Evolutionary conservation across 1,284 basidiomycete species (phyloP).

Genomic region (Cutaneotrichosporon cyanovorans): DNA sequence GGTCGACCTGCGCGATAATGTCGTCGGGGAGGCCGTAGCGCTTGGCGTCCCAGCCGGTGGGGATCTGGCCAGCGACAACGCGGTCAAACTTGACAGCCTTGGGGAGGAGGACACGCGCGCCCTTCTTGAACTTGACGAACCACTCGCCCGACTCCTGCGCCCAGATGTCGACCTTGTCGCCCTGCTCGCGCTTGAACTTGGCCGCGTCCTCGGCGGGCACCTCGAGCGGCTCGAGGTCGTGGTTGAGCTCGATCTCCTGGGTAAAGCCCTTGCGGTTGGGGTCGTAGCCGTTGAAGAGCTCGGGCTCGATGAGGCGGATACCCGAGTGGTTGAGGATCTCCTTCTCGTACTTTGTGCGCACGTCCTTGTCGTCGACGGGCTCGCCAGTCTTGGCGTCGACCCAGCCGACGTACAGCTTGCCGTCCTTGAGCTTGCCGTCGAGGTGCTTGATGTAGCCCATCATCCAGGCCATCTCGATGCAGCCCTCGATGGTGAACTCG

Average conservation of each 20-base stretch:
- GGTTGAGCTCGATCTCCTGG: slow-evolving; percentile 92
- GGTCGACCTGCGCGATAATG: slow-evolving; percentile 86
- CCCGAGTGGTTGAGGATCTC: slow-evolving; percentile 89
- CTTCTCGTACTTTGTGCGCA: slow-evolving; percentile 87
- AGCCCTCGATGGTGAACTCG: slow-evolving; percentile 90
- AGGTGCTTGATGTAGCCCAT: slow-evolving; percentile 99
- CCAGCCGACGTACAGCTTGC: slow-evolving; percentile 92
- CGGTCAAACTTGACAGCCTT: slow-evolving; percentile 95
- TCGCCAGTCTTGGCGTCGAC: slow-evolving; percentile 90
- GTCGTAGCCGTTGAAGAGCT: slow-evolving; percentile 94
- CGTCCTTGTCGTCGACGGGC: slow-evolving; percentile 97
- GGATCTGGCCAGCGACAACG: slow-evolving; percentile 89
- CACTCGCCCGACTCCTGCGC: slow-evolving; percentile 80
- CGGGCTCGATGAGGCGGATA: slow-evolving; percentile 92
- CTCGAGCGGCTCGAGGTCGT: slow-evolving; percentile 94
- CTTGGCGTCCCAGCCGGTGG: slow-evolving; percentile 92
- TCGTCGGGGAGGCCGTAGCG: slow-evolving; percentile 98
- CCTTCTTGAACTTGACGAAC: slow-evolving; percentile 98
- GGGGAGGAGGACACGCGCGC: slow-evolving; percentile 84
- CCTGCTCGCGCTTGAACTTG: slow-evolving; percentile 95
- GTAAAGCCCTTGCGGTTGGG: slow-evolving; percentile 95
- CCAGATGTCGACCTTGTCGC: slow-evolving; percentile 94
- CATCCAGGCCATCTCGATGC: slow-evolving; percentile 99
- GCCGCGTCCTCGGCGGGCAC: slow-evolving; percentile 82
- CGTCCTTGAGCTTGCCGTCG: slow-evolving; percentile 89